These are phyloP conservation scores for Aureobasidium sp. DNA, from an alignment of 2,329 filamentous ascomycete genomes.

Conservation along the genomic window DNA sequence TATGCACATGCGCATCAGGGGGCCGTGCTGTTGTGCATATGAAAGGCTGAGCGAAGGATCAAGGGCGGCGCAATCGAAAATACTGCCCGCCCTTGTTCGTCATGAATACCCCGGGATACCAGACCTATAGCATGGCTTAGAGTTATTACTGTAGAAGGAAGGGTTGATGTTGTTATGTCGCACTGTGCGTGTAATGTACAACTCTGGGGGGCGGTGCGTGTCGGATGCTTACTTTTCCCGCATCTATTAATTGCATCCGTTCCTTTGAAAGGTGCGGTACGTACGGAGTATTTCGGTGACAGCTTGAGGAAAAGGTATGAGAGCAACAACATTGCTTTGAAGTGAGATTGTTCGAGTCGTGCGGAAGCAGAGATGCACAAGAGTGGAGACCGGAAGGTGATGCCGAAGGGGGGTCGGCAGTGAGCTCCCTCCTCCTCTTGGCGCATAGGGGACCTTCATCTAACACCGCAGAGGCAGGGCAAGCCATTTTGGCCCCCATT, in stretches of 20 bases:
- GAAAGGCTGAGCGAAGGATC: conserved; percentile 6
- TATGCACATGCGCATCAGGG: background rate
- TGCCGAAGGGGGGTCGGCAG: background rate
- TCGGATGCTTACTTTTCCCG: background rate
- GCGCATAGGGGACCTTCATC: background rate
- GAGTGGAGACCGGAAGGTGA: background rate
- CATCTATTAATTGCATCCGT: background rate
- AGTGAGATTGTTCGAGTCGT: background rate
- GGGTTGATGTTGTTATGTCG: background rate
- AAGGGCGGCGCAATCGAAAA: background rate
- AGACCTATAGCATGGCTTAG: background rate
- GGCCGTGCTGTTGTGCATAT: background rate
- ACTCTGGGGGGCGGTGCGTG: background rate
- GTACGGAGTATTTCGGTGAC: background rate
- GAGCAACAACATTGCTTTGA: background rate
- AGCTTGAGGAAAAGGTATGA: background rate
- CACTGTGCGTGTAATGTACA: conserved; percentile 1
- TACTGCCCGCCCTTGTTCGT: background rate
- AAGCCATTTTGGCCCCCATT: background rate
- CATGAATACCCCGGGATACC: background rate
- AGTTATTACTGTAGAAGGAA: background rate
- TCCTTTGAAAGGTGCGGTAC: background rate
- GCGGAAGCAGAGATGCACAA: background rate
- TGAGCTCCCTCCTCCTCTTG: background rate
- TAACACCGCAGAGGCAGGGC: background rate